These are phyloP conservation scores for Sisymbrium altissimum DNA, from an alignment of 345 rosid genomes.

Conservation along the genomic window DNA sequence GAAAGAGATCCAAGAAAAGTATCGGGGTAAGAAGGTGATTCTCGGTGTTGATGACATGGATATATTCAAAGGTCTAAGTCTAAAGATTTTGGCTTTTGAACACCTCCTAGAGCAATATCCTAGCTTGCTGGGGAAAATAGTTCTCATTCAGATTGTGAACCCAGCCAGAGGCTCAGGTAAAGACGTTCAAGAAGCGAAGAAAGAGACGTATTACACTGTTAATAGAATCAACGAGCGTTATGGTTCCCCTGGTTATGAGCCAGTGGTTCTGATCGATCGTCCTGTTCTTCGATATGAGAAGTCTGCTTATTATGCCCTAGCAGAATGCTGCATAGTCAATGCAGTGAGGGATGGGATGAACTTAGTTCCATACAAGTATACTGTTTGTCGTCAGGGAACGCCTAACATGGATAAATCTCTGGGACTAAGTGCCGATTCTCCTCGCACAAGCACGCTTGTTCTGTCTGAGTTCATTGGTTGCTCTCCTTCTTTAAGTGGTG, in stretches of 20 bases:
- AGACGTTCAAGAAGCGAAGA: slow-evolving; percentile 45
- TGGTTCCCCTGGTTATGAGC: slow-evolving; percentile 42
- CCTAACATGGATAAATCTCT: slow-evolving; percentile 32
- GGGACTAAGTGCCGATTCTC: slow-evolving; percentile 35
- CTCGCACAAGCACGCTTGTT: slow-evolving; percentile 45
- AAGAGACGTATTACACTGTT: slow-evolving; percentile 39
- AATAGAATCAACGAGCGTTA: slow-evolving; percentile 40
- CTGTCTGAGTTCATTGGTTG: slow-evolving; percentile 53
- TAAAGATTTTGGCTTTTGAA: slow-evolving; percentile 45
- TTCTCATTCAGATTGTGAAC: slow-evolving; percentile 45
- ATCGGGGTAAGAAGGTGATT: slow-evolving; percentile 35
- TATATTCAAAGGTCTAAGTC: slow-evolving; percentile 51
- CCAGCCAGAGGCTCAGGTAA: slow-evolving; percentile 51
- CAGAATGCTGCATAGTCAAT: slow-evolving; percentile 51
- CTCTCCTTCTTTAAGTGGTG: slow-evolving; percentile 53
- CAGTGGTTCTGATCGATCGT: slow-evolving; percentile 48
- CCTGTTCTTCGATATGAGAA: slow-evolving; percentile 44
- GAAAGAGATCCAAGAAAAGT: slow-evolving; percentile 43
- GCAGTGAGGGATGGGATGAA: slow-evolving; percentile 57
- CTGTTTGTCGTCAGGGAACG: slow-evolving; percentile 46
- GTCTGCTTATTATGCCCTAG: slow-evolving; percentile 52
- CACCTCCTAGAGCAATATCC: slow-evolving; percentile 42
- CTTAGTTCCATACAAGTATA: slow-evolving; percentile 50
- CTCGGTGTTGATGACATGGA: slow-evolving; percentile 53
- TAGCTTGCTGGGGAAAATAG: slow-evolving; percentile 35